These are phyloP conservation scores for Paramyrothecium roridum DNA, from an alignment of 2,329 filamentous ascomycete genomes.

Conservation along the genomic window DNA sequence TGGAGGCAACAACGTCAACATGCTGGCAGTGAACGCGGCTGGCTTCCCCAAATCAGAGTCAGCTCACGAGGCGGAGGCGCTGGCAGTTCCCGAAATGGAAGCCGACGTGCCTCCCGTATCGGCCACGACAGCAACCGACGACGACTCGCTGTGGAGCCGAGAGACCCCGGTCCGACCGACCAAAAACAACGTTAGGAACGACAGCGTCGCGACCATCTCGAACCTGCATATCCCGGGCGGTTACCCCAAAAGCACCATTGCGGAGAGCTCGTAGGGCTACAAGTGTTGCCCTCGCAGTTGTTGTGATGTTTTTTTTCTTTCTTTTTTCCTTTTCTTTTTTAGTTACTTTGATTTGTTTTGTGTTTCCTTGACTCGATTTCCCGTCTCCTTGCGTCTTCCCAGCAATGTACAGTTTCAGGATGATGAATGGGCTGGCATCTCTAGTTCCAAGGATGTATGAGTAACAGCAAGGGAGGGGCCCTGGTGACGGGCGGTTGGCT, in stretches of 20 bases:
- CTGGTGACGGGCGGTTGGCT: background rate
- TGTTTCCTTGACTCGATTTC: no score
- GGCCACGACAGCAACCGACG: slow-evolving; percentile 6
- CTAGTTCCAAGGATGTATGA: background rate
- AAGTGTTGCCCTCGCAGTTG: slow-evolving; percentile 25
- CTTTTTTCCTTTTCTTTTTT: background rate
- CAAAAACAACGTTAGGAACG: slow-evolving; percentile 24
- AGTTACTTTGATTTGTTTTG: no score
- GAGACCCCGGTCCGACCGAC: slow-evolving; percentile 17
- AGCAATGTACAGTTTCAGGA: background rate
- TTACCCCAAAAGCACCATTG: slow-evolving; percentile 50
- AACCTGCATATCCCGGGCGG: slow-evolving; percentile 69
- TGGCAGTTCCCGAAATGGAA: slow-evolving; percentile 1
- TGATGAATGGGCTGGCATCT: background rate
- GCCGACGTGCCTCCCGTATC: slow-evolving; percentile 1
- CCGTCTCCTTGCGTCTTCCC: slow-evolving; percentile 5
- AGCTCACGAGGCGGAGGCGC: background rate
- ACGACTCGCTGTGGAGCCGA: slow-evolving; percentile 16
- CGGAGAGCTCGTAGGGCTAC: slow-evolving; percentile 24
- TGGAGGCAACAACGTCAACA: slow-evolving; percentile 9
- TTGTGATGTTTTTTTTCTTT: slow-evolving; percentile 11
- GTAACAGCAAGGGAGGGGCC: background rate
- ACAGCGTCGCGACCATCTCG: slow-evolving; percentile 55
- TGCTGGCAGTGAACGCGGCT: slow-evolving; percentile 14
- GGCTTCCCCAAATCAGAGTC: slow-evolving; percentile 16